These are phyloP conservation scores for Trichoderma endophyticum DNA, from an alignment of 2,329 filamentous ascomycete genomes.

Conservation along the genomic window DNA sequence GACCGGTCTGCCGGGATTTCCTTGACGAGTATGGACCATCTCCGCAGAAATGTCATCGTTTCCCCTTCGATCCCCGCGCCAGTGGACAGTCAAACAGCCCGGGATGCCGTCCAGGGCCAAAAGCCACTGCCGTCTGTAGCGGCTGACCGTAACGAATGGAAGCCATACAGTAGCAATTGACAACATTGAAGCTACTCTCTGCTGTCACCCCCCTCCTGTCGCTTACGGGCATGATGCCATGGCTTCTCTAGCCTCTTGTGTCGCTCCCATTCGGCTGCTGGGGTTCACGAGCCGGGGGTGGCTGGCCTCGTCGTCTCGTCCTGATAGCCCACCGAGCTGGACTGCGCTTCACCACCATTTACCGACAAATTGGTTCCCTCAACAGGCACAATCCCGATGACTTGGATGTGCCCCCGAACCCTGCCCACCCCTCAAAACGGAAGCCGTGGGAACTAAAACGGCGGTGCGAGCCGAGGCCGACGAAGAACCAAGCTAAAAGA, in stretches of 20 bases:
- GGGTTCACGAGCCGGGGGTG: constrained; percentile 14
- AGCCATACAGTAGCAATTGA: not conserved
- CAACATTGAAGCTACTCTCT: not conserved
- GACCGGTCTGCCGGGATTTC: not conserved
- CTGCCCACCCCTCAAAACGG: constrained; percentile 22
- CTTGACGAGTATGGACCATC: not conserved
- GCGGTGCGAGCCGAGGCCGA: constrained; percentile 39
- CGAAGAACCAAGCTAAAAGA: constrained; percentile 32
- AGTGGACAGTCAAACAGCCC: not conserved
- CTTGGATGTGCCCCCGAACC: constrained; percentile 24
- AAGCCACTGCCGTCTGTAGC: constrained; percentile 11
- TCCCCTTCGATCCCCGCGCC: not conserved
- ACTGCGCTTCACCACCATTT: constrained; percentile 10
- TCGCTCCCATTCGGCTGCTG: constrained; percentile 10
- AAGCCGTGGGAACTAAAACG: constrained; percentile 27
- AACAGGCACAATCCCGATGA: not conserved
- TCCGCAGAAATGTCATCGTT: not conserved
- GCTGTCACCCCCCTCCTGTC: constrained; percentile 4
- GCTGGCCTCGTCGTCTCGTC: constrained; percentile 14
- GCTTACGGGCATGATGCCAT: not conserved
- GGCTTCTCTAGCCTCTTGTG: not conserved
- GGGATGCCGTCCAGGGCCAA: not conserved
- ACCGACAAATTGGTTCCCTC: constrained; percentile 7
- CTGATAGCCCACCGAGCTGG: constrained; percentile 1
- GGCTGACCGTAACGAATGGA: constrained; percentile 8